Evolutionary conservation across 306 rosid species (phyloP).

Genomic region (Corylus heterophylla): DNA sequence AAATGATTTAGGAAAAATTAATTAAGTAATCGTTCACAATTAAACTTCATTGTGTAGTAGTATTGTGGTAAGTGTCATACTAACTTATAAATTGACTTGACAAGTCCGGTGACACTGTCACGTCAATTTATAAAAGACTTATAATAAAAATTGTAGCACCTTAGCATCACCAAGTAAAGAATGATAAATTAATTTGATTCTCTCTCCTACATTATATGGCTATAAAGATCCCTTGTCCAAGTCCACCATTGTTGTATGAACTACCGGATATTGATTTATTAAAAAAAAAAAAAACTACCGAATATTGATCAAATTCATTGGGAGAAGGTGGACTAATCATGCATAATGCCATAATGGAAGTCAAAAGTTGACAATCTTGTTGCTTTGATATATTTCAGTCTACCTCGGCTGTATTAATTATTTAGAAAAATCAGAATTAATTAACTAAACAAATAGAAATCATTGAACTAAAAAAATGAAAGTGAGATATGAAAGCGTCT

Average conservation of each 20-base stretch:
- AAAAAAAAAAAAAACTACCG: no score
- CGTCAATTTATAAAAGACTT: no score
- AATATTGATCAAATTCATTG: not conserved
- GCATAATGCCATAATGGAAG: not conserved
- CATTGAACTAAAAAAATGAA: not conserved
- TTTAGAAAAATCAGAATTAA: not conserved
- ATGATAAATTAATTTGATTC: no score
- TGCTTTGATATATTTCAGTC: no score
- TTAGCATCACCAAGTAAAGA: accelerated
- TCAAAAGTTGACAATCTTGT: not conserved
- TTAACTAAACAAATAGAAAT: not conserved
- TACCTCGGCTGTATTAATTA: not conserved
- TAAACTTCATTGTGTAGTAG: no score
- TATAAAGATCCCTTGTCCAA: no score
- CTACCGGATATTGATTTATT: not conserved
- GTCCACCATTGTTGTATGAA: not conserved
- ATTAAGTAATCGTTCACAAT: no score
- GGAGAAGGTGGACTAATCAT: not conserved
- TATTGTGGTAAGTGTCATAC: no score
- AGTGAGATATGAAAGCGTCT: not conserved
- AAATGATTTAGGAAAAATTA: no score
- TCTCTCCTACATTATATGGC: not conserved
- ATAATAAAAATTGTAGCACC: no score
- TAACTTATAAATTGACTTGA: no score
- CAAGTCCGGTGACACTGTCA: no score